phyloP scores from a whole-genome alignment of 805 yeast species.

The Candida mattraensis region DNA sequence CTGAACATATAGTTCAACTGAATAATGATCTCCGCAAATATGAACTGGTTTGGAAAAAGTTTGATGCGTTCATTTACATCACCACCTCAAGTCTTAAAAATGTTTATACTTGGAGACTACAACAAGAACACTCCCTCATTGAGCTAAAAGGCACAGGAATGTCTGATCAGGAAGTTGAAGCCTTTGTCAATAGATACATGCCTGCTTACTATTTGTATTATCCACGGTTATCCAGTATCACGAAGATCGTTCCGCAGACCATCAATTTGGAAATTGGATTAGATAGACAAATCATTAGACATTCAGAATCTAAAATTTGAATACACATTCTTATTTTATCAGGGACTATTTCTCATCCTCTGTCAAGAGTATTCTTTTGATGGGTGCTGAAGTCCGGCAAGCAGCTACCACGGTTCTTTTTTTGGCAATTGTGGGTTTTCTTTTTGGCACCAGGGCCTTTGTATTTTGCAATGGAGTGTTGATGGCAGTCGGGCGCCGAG shows the following conservation, averaged over 20 bases:
- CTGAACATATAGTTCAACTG: slow-evolving; percentile 36
- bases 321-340: too few species aligned
- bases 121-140: slow-evolving; percentile 70
- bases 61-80: slow-evolving; percentile 62
- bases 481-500: too few species aligned
- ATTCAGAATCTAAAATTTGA: slow-evolving; percentile 2
- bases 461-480: too few species aligned
- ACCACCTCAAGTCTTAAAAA: slow-evolving; percentile 58
- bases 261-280: slow-evolving; percentile 20
- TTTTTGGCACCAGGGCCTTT: too few species aligned
- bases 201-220: slow-evolving; percentile 79
- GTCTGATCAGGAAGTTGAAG: slow-evolving; percentile 66
- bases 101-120: slow-evolving; percentile 76
- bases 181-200: slow-evolving; percentile 82
- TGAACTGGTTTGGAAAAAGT: slow-evolving; percentile 50
- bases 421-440: too few species aligned
- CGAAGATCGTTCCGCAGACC: slow-evolving; percentile 3
- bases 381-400: too few species aligned
- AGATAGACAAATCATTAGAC: slow-evolving; percentile 13
- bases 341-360: too few species aligned
- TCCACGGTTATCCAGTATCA: slow-evolving; percentile 17
- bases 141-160: slow-evolving; percentile 65
- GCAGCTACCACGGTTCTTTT: too few species aligned
- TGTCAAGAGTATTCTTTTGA: too few species aligned
- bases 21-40: slow-evolving; percentile 56